A percentile compares a stretch with the other conserved stretches of the same genome.
Conservation (phyloP, 257 asterid species). For the Solanum sejunctum region DNA sequence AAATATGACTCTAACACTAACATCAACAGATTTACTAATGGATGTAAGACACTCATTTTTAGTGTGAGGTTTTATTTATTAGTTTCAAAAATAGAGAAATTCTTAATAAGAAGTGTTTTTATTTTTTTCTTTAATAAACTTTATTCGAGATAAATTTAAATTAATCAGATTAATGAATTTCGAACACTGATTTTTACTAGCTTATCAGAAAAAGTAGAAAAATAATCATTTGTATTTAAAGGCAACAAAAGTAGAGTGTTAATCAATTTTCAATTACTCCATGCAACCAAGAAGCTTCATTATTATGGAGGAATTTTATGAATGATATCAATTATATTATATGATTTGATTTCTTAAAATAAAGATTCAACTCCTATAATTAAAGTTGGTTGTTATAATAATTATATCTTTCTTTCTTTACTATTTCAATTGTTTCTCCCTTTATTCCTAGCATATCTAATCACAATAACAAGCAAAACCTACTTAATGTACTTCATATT, state of each 20-base stretch:
- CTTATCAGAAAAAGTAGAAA: not conserved
- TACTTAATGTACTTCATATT: not conserved
- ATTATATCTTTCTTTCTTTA: not conserved
- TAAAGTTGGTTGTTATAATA: not conserved
- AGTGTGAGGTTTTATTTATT: not conserved
- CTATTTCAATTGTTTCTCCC: not conserved
- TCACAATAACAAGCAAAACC: not conserved
- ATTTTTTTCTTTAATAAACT: not conserved
- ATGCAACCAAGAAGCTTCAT: not conserved
- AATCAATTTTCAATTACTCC: not conserved
- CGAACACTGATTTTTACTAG: not conserved
- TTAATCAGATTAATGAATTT: not conserved
- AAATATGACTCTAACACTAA: not conserved
- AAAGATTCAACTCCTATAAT: not conserved
- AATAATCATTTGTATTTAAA: not conserved
- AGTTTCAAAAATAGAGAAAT: not conserved
- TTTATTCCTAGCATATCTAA: not conserved
- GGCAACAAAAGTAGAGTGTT: not conserved
- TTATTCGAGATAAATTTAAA: rapidly evolving
- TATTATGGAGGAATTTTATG: not conserved
- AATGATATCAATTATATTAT: not conserved
- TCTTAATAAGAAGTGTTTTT: not conserved
- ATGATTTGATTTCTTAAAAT: not conserved
- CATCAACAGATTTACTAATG: rapidly evolving
- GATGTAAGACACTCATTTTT: not conserved